Evolutionary conservation across 768 basidiomycete species (phyloP), one percentile per base, ranked within the genome.

Genomic region (Dacryopinax spathularia): DNA sequence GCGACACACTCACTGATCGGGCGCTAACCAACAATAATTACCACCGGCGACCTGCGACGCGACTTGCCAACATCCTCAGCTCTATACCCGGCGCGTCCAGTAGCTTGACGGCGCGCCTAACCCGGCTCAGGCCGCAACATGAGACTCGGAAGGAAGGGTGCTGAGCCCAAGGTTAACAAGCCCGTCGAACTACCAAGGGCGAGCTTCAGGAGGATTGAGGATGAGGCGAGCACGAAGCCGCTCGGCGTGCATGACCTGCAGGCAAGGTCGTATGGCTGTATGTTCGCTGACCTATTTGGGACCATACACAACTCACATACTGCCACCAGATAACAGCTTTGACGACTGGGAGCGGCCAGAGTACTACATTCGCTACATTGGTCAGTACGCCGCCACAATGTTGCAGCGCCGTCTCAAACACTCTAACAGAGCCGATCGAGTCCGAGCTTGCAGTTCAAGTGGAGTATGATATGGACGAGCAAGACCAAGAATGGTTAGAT

Each of bases 401-500:
- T n/a, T n/a, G n/a, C n/a, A n/a, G n/a, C n/a, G n/a, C n/a, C n/a
- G n/a, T n/a, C n/a, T n/a, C n/a, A n/a, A n/a, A n/a, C 35, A 16
- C 35, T 60, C 25, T 70, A 61, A 34, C 64, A 91, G 93, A 96
- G 70, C 95, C 95, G 0, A 77, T 96, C 67, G 95, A 99, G 72
- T 84, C 83, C 56, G 96, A 99, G 67, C 82, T 98, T 18, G 87
- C 88, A 6, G 82, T 84, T 36, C 92, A 95, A 68, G 95, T 99
- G 25, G 96, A 98, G 73, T 99, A 99, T 78, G 96, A 98, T 72
- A 98, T 99, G 93, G 96, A 98, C 71, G 96, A 97, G 72, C 94
- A 97, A 83, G 94, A 98, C 76, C 85, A 91, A 74, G 89, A 91
- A 74, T 99, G 96, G 96, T 81, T 99, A 18, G 90, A 96, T 66